Evolutionary conservation across 2,329 filamentous ascomycete species (phyloP), one percentile per base, ranked within the genome.

Genomic region (Fulvia fulva): DNA sequence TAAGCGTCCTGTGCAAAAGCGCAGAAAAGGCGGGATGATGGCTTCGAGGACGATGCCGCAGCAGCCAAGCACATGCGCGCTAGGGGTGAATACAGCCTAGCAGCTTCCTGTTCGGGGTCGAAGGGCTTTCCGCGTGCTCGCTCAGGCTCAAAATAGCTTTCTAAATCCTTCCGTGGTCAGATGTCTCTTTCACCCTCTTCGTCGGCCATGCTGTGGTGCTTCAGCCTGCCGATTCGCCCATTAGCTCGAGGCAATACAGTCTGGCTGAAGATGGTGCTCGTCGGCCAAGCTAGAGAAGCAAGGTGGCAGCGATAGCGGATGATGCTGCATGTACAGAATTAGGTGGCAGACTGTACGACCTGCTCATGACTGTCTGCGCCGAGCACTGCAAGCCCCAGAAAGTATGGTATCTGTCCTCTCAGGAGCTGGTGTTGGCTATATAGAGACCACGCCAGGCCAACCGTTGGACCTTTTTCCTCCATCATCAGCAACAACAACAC

Each of bases 311-410:
- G 47, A 47, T 41, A 34, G 54, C 50, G 58, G 56, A 49, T 50
- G 52, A 49, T 56, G 54, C 60, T 63, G 60, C 60, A 63, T 57
- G 57, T 57, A 60, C 60, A 52, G 55, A 55, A 60, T 60, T 63
- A 60, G 57, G 46, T 26, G 22, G 57, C 25, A 21, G 14, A 50
- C 45, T 34, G 45, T 43, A 26, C 46, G 22, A 50, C 46, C 16
- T 28, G 25, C 28, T 21, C 37, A 14, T 54, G 32, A 19, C 44
- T 56, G 45, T 43, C 53, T 55, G 53, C 53, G 45, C 53, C 34
- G 44, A 50, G 46, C 46, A 28, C 16, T 50, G 11, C 26, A 53
- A 43, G 34, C 34, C 34, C 32, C 23, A 43, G 34, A 28, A 41
- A 22, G 51, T 21, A 19, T 26, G 46, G 21, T 12, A 30, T 23